Evolutionary conservation across 2,329 filamentous ascomycete species (phyloP).

Genomic region (Curvularia eragrostidis): DNA sequence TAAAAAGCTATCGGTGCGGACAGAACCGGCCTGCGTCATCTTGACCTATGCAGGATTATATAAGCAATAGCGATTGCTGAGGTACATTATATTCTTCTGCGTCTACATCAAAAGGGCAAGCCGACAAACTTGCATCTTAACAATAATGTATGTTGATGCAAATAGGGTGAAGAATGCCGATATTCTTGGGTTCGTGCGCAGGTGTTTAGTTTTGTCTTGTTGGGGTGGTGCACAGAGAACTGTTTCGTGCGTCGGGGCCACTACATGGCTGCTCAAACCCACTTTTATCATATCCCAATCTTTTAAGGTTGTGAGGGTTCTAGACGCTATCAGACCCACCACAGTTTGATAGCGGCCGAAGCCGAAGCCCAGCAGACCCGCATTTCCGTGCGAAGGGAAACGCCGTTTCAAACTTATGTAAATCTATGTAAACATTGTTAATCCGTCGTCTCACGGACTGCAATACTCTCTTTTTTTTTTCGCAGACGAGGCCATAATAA

Average conservation of each 20-base stretch:
- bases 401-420: conserved; percentile 23
- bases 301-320: not conserved
- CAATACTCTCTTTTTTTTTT: too few relatives aligned
- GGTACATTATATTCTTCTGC: too few relatives aligned
- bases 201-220: not conserved
- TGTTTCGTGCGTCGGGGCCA: not conserved
- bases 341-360: conserved; percentile 5
- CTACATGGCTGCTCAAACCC: not conserved
- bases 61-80: too few relatives aligned
- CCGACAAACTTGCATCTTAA: too few relatives aligned
- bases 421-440: conserved; percentile 19
- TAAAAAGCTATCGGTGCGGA: too few relatives aligned
- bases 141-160: not conserved
- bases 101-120: too few relatives aligned
- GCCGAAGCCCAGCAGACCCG: conserved; percentile 8
- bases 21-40: too few relatives aligned
- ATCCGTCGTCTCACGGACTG: too few relatives aligned
- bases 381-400: conserved; percentile 4
- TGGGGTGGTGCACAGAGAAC: not conserved
- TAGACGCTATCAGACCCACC: not conserved
- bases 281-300: not conserved
- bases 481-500: too few relatives aligned
- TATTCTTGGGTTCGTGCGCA: not conserved
- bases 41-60: too few relatives aligned
- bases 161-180: not conserved